These are phyloP conservation scores for Austroboletus niveus DNA, from an alignment of 1,284 basidiomycete genomes.

Conservation along the genomic window DNA sequence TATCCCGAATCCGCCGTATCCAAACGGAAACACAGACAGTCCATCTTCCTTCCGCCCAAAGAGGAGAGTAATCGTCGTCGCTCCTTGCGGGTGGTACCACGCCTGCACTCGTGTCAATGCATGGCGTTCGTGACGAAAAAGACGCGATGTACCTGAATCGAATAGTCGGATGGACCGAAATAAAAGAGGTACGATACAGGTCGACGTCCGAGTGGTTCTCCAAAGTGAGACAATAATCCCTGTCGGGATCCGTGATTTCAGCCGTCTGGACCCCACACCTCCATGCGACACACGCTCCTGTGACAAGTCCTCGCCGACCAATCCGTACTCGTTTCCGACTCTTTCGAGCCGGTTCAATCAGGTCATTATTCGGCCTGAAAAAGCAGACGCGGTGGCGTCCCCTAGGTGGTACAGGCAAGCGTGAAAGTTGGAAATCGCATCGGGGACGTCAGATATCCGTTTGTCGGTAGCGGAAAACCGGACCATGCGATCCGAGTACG, in stretches of 20 bases:
- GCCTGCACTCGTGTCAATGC: conserved; percentile 4
- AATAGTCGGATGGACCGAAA: no score
- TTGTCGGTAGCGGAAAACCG: neutral
- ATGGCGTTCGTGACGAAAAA: neutral
- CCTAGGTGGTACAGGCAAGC: conserved; percentile 17
- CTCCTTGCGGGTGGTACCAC: conserved; percentile 16
- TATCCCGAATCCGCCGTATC: conserved; percentile 24
- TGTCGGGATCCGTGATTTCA: no score
- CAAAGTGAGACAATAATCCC: no score
- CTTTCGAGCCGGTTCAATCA: no score
- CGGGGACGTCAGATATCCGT: conserved; percentile 4
- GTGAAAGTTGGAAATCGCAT: conserved; percentile 20
- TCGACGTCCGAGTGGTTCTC: no score
- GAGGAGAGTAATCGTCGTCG: conserved; percentile 12
- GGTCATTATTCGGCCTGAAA: no score
- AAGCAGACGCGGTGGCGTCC: neutral
- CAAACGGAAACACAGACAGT: conserved; percentile 18
- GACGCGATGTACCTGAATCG: no score
- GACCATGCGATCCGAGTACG: conserved; percentile 6
- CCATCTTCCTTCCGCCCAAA: neutral
- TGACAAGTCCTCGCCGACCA: no score
- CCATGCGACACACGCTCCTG: no score
- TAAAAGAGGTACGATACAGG: no score
- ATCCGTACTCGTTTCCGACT: no score
- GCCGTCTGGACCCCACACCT: no score